A percentile compares a stretch with the other conserved stretches of the same genome.
These are phyloP conservation scores for Aspergillus sp. DNA, from an alignment of 2,329 filamentous ascomycete species.

Conservation along the genomic window DNA sequence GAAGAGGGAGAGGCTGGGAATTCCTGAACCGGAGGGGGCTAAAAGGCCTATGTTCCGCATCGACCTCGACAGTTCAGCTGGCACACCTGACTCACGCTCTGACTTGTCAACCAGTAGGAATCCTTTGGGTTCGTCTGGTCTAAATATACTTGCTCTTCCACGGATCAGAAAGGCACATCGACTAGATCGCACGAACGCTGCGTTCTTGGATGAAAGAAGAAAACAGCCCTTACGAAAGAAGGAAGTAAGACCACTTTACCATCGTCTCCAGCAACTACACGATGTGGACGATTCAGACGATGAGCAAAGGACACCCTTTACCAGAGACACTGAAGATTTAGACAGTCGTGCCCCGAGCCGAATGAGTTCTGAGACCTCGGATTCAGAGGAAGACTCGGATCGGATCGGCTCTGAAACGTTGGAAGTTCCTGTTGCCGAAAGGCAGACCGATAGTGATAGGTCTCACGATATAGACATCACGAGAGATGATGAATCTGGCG, in stretches of 20 bases:
- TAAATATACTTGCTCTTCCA: constrained; percentile 68
- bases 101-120: constrained; percentile 44
- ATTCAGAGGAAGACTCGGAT: constrained; percentile 51
- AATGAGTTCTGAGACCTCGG: constrained; percentile 55
- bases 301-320: constrained; percentile 67
- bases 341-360: constrained; percentile 81
- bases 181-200: constrained; percentile 60
- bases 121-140: constrained; percentile 35
- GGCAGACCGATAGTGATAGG: constrained; percentile 9
- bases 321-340: constrained; percentile 78
- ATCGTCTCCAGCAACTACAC: constrained; percentile 72
- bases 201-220: constrained; percentile 69
- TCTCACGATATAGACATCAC: constrained; percentile 19
- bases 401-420: constrained; percentile 31
- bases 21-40: constrained; percentile 67
- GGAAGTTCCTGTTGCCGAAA: constrained; percentile 22
- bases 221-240: constrained; percentile 58
- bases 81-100: constrained; percentile 60
- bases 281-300: constrained; percentile 86
- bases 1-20: constrained; percentile 78
- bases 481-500: constrained; percentile 21
- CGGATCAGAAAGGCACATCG: constrained; percentile 70
- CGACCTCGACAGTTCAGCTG: constrained; percentile 60
- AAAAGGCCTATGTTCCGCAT: constrained; percentile 59
- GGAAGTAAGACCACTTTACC: constrained; percentile 76